Conservation (phyloP, 2,329 filamentous ascomycete species). For the Claviceps sp. region DNA sequence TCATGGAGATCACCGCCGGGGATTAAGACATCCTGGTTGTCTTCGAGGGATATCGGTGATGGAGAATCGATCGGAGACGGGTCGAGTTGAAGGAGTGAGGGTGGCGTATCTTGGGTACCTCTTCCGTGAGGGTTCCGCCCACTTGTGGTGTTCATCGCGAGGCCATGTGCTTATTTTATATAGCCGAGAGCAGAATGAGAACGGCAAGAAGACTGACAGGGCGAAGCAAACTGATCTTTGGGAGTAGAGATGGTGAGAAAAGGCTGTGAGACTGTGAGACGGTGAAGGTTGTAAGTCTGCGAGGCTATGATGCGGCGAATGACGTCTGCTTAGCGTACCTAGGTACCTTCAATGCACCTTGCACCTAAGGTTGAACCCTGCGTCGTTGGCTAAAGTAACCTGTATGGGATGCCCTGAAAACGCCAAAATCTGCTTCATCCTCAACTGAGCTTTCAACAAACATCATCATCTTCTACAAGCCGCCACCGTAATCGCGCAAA, state of each 20-base stretch:
- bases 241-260: no score
- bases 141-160: slow-evolving; percentile 9
- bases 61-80: slow-evolving; percentile 60
- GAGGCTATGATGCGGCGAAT: no score
- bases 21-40: slow-evolving; percentile 16
- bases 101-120: slow-evolving; percentile 40
- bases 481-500: not conserved
- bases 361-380: not conserved
- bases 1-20: slow-evolving; percentile 19
- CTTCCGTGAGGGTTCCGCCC: slow-evolving; percentile 13
- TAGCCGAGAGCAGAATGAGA: not conserved
- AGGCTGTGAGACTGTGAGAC: no score
- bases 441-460: not conserved
- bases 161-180: not conserved
- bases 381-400: no score
- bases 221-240: no score
- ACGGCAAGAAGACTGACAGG: no score
- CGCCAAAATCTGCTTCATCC: no score
- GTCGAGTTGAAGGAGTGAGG: slow-evolving; percentile 65
- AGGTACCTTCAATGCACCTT: not conserved
- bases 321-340: no score
- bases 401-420: no score
- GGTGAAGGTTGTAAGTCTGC: no score
- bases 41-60: slow-evolving; percentile 19
- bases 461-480: not conserved